Percentiles rank a stretch among this genome's conserved stretches.
These are phyloP conservation scores for Asterionellopsis glacialis DNA, from an alignment of 108 stramenopile species.

Conservation along the genomic window DNA sequence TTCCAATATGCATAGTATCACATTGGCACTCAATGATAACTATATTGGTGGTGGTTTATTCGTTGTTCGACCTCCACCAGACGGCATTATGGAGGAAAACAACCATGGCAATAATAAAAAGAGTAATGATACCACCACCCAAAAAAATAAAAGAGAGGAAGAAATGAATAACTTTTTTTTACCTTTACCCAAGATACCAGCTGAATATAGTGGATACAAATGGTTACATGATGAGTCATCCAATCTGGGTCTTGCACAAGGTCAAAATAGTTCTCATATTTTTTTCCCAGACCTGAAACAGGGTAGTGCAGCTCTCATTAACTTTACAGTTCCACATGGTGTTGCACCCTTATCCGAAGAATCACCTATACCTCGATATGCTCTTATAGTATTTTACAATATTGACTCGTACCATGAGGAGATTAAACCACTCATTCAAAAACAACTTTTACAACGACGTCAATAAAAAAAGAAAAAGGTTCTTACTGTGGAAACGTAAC, in stretches of 20 bases:
- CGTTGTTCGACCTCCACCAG: conserved; percentile 16
- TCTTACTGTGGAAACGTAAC: too few relatives aligned
- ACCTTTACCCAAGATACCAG: too few relatives aligned
- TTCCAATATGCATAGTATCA: conserved; percentile 26
- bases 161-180: not conserved
- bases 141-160: conserved; percentile 9
- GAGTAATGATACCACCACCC: not conserved
- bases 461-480: too few relatives aligned
- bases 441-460: too few relatives aligned
- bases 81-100: conserved; percentile 2
- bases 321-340: conserved; percentile 25
- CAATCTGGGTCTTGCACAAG: too few relatives aligned
- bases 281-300: conserved; percentile 18
- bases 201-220: too few relatives aligned
- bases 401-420: too few relatives aligned
- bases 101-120: not conserved
- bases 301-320: conserved; percentile 22
- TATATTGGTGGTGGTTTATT: conserved; percentile 28
- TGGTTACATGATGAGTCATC: too few relatives aligned
- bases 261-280: conserved; percentile 18
- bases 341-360: conserved; percentile 22
- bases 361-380: too few relatives aligned
- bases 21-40: conserved; percentile 31
- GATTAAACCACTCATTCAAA: too few relatives aligned
- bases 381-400: too few relatives aligned